Conservation (phyloP, 2,329 filamentous ascomycete species). For the Coniochaeta prunicola region DNA sequence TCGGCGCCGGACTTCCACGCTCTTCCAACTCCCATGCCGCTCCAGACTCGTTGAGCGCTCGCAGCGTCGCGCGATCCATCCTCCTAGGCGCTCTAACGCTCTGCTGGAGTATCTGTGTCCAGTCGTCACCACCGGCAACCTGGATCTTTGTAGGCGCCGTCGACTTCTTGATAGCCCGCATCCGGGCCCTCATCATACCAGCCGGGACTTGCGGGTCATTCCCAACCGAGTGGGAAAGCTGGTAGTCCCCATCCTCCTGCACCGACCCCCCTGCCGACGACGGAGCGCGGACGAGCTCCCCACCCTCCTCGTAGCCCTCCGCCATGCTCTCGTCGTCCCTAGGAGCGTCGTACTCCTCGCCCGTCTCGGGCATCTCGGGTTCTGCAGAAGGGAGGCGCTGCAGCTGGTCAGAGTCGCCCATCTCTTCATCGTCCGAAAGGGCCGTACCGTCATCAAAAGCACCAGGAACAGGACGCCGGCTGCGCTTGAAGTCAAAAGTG, state of each 20-base stretch:
- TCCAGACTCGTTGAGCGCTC: conserved; percentile 53
- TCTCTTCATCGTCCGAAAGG: conserved; percentile 48
- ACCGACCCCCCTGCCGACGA: conserved; percentile 21
- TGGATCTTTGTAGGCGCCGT: conserved; percentile 51
- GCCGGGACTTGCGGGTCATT: conserved; percentile 47
- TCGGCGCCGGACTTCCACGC: conserved; percentile 19
- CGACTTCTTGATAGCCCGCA: conserved; percentile 56
- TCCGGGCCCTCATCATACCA: conserved; percentile 54
- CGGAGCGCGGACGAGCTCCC: neutral
- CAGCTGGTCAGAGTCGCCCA: conserved; percentile 35
- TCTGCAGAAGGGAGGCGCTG: conserved; percentile 90
- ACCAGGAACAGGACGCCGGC: conserved; percentile 58
- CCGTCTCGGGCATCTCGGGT: conserved; percentile 48
- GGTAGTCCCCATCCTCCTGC: conserved; percentile 33
- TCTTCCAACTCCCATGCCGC: conserved; percentile 38
- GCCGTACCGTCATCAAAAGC: conserved; percentile 62
- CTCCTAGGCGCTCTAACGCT: conserved; percentile 95
- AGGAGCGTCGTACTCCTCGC: neutral
- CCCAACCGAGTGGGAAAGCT: conserved; percentile 34
- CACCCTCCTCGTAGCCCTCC: conserved; percentile 52
- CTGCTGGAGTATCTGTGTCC: conserved; percentile 88
- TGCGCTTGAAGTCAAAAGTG: conserved; percentile 48
- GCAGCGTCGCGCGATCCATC: conserved; percentile 71
- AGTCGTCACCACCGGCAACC: conserved; percentile 69
- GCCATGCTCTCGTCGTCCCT: conserved; percentile 59